Evolutionary conservation across 352 stramenopile species (phyloP), one percentile per base, ranked within the genome.

Genomic region (Pythium monospermum): DNA sequence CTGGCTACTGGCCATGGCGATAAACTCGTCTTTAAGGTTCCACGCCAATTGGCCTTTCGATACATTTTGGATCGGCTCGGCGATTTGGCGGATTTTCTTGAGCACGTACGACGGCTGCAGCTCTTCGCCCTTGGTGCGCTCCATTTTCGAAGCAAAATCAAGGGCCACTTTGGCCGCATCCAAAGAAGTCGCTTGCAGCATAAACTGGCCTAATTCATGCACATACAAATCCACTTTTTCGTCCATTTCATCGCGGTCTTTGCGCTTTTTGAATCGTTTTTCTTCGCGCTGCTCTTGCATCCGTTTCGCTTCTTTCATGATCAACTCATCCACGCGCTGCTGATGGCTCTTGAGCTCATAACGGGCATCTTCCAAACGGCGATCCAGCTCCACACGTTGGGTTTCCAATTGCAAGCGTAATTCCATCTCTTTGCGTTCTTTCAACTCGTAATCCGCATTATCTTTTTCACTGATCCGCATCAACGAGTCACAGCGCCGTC

Each of bases 381-480:
- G 56, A 35, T 90, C 76, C 7, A 94, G 61, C 26, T 85, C 83
- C n/a, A 69, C 66, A 19, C 82, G 83, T 54, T 94, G 79, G 22
- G 76, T 54, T 42, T 85, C 61, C 41, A 94, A 41, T 19, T 88
- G 59, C 16, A 61, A 48, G 3, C 77, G 74, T 36, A 82, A 67
- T 18, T 86, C 77, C 0, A 76, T 56, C 46, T 94, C 83, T 41
- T 91, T 91, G 49, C 77, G 82, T 54, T 92, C 82, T 25, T 85
- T 85, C 22, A 66, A 50, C 28, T 91, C 81, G 35, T 89, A 51
- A 27, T 94, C 87, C 0, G 88, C 81, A 39, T 96, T 96, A 48
- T 97, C 91, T 61, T 94, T 96, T 62, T 98, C 91, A 16, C 96
- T 94, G 60, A 98, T 91, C 12, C 87, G 86, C 66, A 99, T 97